phyloP scores from a whole-genome alignment of 75 land plant species.

The Cryptomeria japonica region DNA sequence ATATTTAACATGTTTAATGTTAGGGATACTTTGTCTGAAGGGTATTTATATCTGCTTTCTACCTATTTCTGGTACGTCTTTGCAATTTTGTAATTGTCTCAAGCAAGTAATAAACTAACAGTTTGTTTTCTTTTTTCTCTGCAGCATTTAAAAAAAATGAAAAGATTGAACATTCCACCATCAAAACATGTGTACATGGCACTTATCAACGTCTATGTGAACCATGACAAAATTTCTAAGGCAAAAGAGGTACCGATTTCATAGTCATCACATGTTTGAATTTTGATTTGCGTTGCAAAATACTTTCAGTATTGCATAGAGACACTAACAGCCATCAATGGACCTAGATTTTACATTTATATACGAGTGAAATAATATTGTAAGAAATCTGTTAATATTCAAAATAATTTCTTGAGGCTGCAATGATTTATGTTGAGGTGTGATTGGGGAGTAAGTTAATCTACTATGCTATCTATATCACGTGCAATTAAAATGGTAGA shows the following conservation, averaged over 20 bases:
- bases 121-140: not conserved
- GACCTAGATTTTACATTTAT: not conserved
- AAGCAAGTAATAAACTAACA: not conserved
- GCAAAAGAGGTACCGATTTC: constrained; percentile 52
- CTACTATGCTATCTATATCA: not conserved
- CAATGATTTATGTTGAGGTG: not conserved
- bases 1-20: not conserved
- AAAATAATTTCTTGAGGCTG: not conserved
- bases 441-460: not conserved
- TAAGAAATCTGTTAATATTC: not conserved
- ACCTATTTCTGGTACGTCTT: not conserved
- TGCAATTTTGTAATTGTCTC: not conserved
- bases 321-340: not conserved
- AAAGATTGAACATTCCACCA: constrained; percentile 13
- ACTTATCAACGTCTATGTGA: constrained; percentile 53
- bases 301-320: not conserved
- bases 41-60: not conserved
- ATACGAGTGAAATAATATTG: not conserved
- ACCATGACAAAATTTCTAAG: constrained; percentile 45
- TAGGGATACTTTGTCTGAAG: not conserved
- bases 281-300: not conserved
- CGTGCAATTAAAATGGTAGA: not conserved
- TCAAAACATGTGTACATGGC: constrained; percentile 46
- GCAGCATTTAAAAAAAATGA: constrained; percentile 43
- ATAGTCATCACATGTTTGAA: not conserved